These are phyloP conservation scores for Scheffersomyces amazonensis DNA, from an alignment of 805 yeast genomes.

Conservation along the genomic window DNA sequence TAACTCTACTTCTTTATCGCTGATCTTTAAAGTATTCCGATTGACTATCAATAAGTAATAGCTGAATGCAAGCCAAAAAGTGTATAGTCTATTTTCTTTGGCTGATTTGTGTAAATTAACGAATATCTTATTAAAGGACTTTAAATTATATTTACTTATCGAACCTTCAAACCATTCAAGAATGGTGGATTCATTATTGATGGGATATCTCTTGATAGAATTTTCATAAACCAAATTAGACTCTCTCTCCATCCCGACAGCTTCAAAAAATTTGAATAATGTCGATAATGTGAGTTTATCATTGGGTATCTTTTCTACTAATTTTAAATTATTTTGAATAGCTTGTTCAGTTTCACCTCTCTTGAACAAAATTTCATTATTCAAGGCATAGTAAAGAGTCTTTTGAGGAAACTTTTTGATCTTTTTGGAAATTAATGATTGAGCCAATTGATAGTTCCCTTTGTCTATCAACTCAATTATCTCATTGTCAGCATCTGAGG, in stretches of 20 bases:
- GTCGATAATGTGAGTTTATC: constrained; percentile 53
- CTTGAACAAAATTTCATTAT: constrained; percentile 29
- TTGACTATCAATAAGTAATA: constrained; percentile 40
- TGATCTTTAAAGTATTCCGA: constrained; percentile 5
- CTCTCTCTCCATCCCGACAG: constrained; percentile 32
- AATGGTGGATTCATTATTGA: constrained; percentile 34
- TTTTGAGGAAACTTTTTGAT: constrained; percentile 55
- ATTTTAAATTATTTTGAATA: constrained; percentile 21
- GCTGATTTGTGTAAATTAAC: constrained; percentile 36
- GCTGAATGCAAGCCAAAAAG: constrained; percentile 57
- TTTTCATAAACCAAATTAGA: constrained; percentile 52
- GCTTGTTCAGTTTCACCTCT: constrained; percentile 34
- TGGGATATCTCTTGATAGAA: constrained; percentile 57
- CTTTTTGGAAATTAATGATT: constrained; percentile 45
- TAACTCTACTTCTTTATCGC: constrained; percentile 45
- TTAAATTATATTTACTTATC: constrained; percentile 44
- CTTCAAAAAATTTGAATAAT: constrained; percentile 43
- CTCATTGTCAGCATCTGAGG: constrained; percentile 23
- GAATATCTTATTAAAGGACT: constrained; percentile 52
- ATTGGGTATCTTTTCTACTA: constrained; percentile 42
- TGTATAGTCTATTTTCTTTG: constrained; percentile 26
- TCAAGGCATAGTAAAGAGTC: constrained; percentile 50
- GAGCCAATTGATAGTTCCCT: constrained; percentile 55
- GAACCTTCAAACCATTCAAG: constrained; percentile 58
- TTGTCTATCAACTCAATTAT: constrained; percentile 44